Conservation (phyloP, 2,329 filamentous ascomycete genomes). For the Mycosphaerelloides madeirae region DNA sequence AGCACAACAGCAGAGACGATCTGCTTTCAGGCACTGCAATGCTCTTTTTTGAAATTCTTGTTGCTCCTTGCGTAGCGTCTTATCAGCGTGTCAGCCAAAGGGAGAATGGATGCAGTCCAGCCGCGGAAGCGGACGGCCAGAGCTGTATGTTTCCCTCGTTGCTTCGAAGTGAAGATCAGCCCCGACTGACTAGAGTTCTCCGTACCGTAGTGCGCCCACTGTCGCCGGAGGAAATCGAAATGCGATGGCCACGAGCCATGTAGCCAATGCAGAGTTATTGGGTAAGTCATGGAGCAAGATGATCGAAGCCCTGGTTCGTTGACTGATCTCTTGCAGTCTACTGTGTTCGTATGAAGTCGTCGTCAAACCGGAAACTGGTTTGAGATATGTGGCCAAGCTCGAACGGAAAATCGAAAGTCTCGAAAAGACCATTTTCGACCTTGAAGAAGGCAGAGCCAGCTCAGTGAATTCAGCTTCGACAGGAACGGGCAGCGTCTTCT, state of each 20-base stretch:
- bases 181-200: no score
- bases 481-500: no score
- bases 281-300: conserved; percentile 6
- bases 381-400: conserved; percentile 16
- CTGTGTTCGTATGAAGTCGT: conserved; percentile 17
- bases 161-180: no score
- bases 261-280: conserved; percentile 11
- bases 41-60: no score
- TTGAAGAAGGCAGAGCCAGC: conserved; percentile 10
- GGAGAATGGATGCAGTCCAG: no score
- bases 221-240: conserved; percentile 14
- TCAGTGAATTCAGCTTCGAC: no score
- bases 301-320: neutral
- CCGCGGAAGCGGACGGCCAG: no score
- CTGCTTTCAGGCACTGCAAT: no score
- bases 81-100: no score
- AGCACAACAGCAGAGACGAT: no score
- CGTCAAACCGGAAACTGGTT: conserved; percentile 16
- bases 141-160: no score
- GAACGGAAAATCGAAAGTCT: conserved; percentile 16
- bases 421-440: conserved; percentile 13
- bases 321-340: conserved; percentile 8
- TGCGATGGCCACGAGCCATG: conserved; percentile 16
- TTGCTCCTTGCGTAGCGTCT: no score
- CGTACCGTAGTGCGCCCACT: conserved; percentile 11